phyloP scores from a whole-genome alignment of 2,329 filamentous ascomycete species.

The Penicillium sp. region DNA sequence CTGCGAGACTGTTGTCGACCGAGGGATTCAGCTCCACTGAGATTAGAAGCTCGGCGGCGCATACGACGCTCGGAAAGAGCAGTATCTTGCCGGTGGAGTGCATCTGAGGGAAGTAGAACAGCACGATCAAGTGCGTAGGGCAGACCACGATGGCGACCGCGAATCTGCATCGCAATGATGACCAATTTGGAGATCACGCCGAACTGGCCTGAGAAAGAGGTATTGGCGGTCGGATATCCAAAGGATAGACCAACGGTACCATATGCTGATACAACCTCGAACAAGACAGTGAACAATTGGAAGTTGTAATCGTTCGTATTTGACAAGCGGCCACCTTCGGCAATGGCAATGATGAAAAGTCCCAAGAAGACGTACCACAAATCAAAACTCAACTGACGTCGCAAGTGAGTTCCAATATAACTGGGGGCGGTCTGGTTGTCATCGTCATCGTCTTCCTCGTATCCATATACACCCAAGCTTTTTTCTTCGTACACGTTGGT shows the following conservation, averaged over 20 bases:
- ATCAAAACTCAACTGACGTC: slow-evolving; percentile 93
- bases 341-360: slow-evolving; percentile 88
- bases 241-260: slow-evolving; percentile 92
- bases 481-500: slow-evolving; percentile 96
- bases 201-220: slow-evolving; percentile 84
- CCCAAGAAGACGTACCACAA: slow-evolving; percentile 96
- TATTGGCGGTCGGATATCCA: slow-evolving; percentile 75
- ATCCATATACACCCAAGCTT: slow-evolving; percentile 68
- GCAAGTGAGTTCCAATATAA: slow-evolving; percentile 89
- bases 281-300: slow-evolving; percentile 71
- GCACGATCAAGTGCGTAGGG: slow-evolving; percentile 72
- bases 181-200: slow-evolving; percentile 68
- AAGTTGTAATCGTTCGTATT: slow-evolving; percentile 63
- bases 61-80: slow-evolving; percentile 54
- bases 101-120: slow-evolving; percentile 69
- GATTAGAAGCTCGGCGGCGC: slow-evolving; percentile 42
- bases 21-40: slow-evolving; percentile 35
- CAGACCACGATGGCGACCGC: slow-evolving; percentile 67
- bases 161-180: slow-evolving; percentile 69
- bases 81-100: slow-evolving; percentile 64
- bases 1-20: slow-evolving; percentile 27
- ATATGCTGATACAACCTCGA: slow-evolving; percentile 88
- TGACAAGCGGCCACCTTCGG: slow-evolving; percentile 75
- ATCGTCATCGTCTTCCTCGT: slow-evolving; percentile 58
- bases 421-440: slow-evolving; percentile 67